Percentiles rank a stretch among this genome's conserved stretches.
Evolutionary conservation across 352 stramenopile genomes (phyloP).

Genomic region (Aphanomyces astaci): DNA sequence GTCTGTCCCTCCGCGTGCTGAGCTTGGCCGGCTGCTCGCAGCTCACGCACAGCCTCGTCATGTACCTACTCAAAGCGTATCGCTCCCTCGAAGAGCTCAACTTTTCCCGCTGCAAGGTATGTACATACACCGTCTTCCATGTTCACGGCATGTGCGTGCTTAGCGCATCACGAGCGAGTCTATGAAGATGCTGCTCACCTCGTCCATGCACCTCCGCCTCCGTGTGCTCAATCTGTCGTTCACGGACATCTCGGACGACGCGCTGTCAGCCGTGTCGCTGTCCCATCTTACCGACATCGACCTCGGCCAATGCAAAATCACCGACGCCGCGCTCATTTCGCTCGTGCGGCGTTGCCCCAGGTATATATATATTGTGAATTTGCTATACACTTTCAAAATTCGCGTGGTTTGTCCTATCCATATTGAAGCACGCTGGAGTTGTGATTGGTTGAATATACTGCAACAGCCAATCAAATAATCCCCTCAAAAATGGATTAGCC

Average conservation of each 20-base stretch:
- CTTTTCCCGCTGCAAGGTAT: constrained; percentile 72
- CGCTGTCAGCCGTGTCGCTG: neutral
- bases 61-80: constrained; percentile 73
- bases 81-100: constrained; percentile 68
- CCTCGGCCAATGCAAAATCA: constrained; percentile 65
- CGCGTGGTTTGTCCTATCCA: too few relatives aligned
- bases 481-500: too few relatives aligned
- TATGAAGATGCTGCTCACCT: constrained; percentile 56
- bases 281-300: constrained; percentile 36
- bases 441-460: too few relatives aligned
- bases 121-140: too few relatives aligned
- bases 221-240: constrained; percentile 64
- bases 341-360: constrained; percentile 50
- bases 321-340: constrained; percentile 53
- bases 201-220: constrained; percentile 27
- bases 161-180: constrained; percentile 68
- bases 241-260: constrained; percentile 34
- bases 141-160: neutral
- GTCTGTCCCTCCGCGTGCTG: constrained; percentile 59
- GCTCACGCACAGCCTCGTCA: constrained; percentile 61
- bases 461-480: too few relatives aligned
- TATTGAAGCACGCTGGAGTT: too few relatives aligned
- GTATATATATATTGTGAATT: too few relatives aligned
- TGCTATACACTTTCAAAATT: too few relatives aligned
- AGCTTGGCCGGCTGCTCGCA: constrained; percentile 79